These are phyloP conservation scores for Hibiscus syriacus DNA, from an alignment of 345 rosid species.

Conservation along the genomic window DNA sequence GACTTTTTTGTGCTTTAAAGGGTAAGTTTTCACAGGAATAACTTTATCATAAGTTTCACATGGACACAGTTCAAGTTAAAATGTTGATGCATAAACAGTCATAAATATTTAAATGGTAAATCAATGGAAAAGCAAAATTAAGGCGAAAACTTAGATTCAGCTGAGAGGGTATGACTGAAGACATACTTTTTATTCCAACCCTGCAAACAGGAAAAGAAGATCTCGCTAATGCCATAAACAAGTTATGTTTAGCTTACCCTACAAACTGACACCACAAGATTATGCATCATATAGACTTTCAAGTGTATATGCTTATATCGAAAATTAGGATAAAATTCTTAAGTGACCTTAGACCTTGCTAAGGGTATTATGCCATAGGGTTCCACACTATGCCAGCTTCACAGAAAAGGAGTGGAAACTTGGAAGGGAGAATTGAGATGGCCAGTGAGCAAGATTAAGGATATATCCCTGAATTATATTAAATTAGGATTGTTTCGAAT, in stretches of 20 bases:
- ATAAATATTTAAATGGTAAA: not conserved
- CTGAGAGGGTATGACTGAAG: conserved; percentile 6
- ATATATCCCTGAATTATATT: too few species aligned
- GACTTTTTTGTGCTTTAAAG: not conserved
- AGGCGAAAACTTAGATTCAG: not conserved
- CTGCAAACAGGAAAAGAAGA: conserved; percentile 39
- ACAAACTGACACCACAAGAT: not conserved
- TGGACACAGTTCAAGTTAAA: not conserved
- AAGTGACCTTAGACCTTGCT: too few species aligned
- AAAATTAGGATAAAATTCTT: not conserved
- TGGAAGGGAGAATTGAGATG: too few species aligned
- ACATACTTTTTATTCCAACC: conserved; percentile 94
- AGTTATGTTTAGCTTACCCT: not conserved
- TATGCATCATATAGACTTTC: conserved; percentile 3
- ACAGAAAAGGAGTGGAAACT: too few species aligned
- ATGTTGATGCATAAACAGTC: not conserved
- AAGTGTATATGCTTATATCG: not conserved
- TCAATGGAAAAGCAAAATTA: not conserved
- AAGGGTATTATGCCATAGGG: too few species aligned
- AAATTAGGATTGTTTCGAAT: too few species aligned
- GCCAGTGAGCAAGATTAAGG: too few species aligned
- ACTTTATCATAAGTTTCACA: not conserved
- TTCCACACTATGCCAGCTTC: too few species aligned
- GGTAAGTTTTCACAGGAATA: not conserved
- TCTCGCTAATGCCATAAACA: conserved; percentile 18